Evolutionary conservation across 169 alveolate species (phyloP).

Genomic region (Eimeria zaria): DNA sequence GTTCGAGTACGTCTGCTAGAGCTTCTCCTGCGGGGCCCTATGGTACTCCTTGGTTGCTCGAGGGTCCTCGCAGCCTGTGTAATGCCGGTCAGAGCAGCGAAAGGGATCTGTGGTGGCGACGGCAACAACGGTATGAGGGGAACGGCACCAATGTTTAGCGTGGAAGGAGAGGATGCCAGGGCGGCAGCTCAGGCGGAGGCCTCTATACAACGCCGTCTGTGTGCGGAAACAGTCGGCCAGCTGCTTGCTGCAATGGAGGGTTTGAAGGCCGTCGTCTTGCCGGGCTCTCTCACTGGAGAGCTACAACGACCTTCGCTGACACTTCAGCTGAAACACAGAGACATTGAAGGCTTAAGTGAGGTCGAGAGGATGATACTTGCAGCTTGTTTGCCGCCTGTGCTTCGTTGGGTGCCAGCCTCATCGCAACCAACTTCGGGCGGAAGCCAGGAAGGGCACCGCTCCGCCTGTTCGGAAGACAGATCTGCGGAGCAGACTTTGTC

Average conservation of each 20-base stretch:
- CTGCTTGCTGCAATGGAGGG: slow-evolving; percentile 25
- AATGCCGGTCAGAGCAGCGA: neutral
- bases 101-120: neutral
- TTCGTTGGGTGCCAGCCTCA: slow-evolving; percentile 11
- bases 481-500: neutral
- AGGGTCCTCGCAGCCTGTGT: slow-evolving; percentile 69
- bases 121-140: slow-evolving; percentile 5
- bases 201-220: slow-evolving; percentile 14
- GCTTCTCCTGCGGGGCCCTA: slow-evolving; percentile 32
- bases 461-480: neutral
- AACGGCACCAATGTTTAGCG: neutral
- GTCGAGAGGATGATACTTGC: slow-evolving; percentile 35
- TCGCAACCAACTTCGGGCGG: neutral
- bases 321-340: neutral
- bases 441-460: neutral
- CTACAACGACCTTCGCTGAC: neutral
- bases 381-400: slow-evolving; percentile 48
- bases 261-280: slow-evolving; percentile 20
- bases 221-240: neutral
- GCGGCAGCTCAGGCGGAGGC: slow-evolving; percentile 49
- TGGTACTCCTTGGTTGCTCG: slow-evolving; percentile 9
- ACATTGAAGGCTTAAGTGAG: neutral
- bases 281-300: neutral
- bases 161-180: slow-evolving; percentile 33
- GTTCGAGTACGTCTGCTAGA: slow-evolving; percentile 29